phyloP scores from a whole-genome alignment of 768 basidiomycete genomes.

The Pholiota molesta region DNA sequence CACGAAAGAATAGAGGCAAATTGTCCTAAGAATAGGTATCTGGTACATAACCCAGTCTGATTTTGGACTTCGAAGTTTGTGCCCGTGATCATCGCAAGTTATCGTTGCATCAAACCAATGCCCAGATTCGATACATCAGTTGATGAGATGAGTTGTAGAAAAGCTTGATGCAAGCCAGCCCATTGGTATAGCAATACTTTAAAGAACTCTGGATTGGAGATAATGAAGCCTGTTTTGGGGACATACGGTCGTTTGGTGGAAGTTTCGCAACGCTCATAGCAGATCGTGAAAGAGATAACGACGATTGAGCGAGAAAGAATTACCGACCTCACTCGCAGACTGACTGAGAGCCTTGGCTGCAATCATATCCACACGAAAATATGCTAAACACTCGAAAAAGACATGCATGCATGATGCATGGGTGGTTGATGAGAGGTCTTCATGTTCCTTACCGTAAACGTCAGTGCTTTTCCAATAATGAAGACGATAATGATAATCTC shows the following conservation, averaged over 20 bases:
- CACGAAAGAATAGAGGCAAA: neutral
- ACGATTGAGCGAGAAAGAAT: neutral
- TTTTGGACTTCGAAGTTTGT: neutral
- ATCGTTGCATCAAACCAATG: neutral
- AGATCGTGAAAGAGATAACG: neutral
- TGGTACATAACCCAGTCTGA: neutral
- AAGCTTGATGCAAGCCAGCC: neutral
- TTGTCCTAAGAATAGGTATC: neutral
- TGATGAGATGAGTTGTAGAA: conserved; percentile 4
- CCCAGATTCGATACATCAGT: conserved; percentile 6
- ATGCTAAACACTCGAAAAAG: neutral
- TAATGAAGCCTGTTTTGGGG: neutral
- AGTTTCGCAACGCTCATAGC: neutral
- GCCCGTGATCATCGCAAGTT: conserved; percentile 4
- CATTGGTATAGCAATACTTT: neutral
- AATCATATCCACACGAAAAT: neutral
- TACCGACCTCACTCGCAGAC: neutral
- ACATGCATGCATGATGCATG: neutral
- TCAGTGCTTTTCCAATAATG: too few species aligned
- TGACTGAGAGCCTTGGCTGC: neutral
- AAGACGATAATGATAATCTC: too few species aligned
- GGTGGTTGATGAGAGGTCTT: too few species aligned
- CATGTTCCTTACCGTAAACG: too few species aligned
- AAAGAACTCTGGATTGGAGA: neutral
- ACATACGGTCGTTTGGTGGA: neutral